phyloP scores from a whole-genome alignment of 108 stramenopile genomes.

The Aurantiochytrium sp. region DNA sequence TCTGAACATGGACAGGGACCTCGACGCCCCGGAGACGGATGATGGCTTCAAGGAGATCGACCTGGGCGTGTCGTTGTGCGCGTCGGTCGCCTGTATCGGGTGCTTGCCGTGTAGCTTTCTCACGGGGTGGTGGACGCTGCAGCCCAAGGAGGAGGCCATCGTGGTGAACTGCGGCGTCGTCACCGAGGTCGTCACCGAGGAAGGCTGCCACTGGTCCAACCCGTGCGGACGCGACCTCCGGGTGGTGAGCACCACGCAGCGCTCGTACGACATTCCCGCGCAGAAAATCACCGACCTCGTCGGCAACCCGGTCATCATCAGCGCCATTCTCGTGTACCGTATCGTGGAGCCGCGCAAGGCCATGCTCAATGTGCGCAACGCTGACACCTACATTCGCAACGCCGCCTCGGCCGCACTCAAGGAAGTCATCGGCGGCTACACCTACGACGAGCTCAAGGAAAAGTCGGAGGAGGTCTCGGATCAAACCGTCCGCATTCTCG shows the following conservation, averaged over 20 bases:
- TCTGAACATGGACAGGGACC: not conserved
- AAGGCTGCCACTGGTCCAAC: constrained; percentile 7
- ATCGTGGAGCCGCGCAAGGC: not conserved
- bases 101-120: not conserved
- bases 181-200: not conserved
- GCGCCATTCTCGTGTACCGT: not conserved
- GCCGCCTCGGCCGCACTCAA: not conserved
- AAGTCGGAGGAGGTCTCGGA: not conserved
- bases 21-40: not conserved
- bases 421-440: not conserved
- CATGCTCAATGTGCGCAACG: not conserved
- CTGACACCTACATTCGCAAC: not conserved
- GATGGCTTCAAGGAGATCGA: not conserved
- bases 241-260: not conserved
- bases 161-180: not conserved
- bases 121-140: not conserved
- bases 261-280: not conserved
- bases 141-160: not conserved
- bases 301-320: not conserved
- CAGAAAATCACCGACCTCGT: not conserved
- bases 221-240: not conserved
- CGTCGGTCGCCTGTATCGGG: not conserved
- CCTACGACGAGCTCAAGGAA: constrained; percentile 22
- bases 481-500: not conserved
- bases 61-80: not conserved